phyloP scores from a whole-genome alignment of 1,284 basidiomycete species.

The Boletus sp. region DNA sequence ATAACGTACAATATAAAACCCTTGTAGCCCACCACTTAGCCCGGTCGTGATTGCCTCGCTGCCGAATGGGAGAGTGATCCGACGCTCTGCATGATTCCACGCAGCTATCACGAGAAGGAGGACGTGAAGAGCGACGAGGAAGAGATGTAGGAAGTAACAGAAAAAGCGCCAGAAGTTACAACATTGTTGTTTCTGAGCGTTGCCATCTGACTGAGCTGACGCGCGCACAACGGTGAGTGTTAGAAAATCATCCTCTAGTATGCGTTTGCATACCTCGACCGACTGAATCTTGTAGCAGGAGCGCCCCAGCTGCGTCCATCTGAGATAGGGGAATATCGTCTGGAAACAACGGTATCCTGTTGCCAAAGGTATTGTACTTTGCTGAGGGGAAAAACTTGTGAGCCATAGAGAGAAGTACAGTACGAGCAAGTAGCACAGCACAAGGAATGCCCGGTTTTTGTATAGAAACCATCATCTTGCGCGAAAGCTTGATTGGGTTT shows the following conservation, averaged over 20 bases:
- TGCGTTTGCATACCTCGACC: background rate
- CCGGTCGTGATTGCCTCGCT: background rate
- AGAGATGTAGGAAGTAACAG: background rate
- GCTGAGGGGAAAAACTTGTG: background rate
- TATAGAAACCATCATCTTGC: too few species aligned
- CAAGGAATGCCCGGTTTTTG: background rate
- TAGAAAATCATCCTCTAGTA: background rate
- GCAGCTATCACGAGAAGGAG: background rate
- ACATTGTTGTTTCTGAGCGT: background rate
- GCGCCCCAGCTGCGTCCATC: background rate
- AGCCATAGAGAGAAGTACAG: background rate
- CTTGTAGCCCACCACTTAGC: background rate
- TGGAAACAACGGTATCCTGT: background rate
- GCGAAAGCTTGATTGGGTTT: too few species aligned
- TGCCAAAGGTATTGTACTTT: background rate
- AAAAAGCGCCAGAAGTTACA: background rate
- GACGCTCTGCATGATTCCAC: background rate
- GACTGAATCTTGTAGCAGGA: background rate
- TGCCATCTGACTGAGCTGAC: background rate
- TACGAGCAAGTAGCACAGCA: background rate
- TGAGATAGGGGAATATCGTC: background rate
- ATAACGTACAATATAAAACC: background rate
- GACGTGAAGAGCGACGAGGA: background rate
- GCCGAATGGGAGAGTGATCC: background rate
- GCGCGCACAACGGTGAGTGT: background rate